Evolutionary conservation across 139 green algal species (phyloP).

Genomic region (Auxenochlorella pyrenoidosa): DNA sequence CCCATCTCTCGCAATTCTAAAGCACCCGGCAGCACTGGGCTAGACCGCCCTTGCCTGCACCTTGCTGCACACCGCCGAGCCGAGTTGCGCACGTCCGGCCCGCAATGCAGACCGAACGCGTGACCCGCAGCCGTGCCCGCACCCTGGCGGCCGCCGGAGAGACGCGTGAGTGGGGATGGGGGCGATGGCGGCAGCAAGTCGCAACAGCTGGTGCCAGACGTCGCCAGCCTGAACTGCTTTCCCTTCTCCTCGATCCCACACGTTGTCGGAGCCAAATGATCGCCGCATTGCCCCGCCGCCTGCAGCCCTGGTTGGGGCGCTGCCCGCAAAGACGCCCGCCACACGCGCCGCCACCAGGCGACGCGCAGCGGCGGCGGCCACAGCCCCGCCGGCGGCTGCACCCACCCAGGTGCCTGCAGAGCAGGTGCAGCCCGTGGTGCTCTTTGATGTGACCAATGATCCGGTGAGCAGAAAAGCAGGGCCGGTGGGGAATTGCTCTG

Average conservation of each 20-base stretch:
- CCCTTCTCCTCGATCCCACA: neutral
- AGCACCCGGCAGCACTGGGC: too few species aligned
- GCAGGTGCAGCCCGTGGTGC: slow-evolving; percentile 9
- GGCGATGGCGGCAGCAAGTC: neutral
- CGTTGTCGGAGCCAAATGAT: neutral
- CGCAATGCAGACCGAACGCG: slow-evolving; percentile 20
- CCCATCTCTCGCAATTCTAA: too few species aligned
- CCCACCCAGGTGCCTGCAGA: neutral
- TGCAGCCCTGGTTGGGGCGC: slow-evolving; percentile 2
- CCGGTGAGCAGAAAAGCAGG: neutral
- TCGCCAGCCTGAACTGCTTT: neutral
- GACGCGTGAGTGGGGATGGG: slow-evolving; percentile 15
- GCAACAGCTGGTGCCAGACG: slow-evolving; percentile 1
- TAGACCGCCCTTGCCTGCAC: too few species aligned
- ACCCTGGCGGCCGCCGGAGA: slow-evolving; percentile 12
- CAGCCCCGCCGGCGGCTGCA: neutral
- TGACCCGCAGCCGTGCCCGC: slow-evolving; percentile 2
- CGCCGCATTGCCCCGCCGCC: neutral
- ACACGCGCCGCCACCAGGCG: neutral
- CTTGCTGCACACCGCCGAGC: too few species aligned
- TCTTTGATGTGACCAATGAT: slow-evolving; percentile 24
- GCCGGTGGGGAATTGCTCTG: neutral
- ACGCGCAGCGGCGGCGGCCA: neutral
- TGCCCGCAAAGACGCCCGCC: slow-evolving; percentile 23
- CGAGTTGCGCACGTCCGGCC: too few species aligned